Evolutionary conservation across 306 rosid species (phyloP).

Genomic region (Fragaria iinumae): DNA sequence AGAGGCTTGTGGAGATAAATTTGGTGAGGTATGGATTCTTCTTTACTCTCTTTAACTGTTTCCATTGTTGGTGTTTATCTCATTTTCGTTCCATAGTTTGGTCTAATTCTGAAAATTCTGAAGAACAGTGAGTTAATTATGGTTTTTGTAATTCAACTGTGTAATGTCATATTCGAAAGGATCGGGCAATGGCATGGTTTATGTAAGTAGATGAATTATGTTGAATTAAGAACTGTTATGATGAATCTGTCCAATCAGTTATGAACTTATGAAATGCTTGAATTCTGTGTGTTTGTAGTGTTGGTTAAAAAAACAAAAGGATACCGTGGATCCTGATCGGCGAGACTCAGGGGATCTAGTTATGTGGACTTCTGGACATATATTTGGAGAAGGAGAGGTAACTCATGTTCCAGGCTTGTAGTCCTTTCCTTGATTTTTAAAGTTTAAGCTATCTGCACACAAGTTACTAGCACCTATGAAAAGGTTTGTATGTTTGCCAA

Average conservation of each 20-base stretch:
- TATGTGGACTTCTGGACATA: slow-evolving; percentile 87
- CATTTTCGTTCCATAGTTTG: not conserved
- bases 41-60: not conserved
- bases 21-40: slow-evolving; percentile 65
- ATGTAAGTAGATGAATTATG: not conserved
- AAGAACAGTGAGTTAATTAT: not conserved
- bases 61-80: not conserved
- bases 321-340: slow-evolving; percentile 59
- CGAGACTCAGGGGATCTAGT: slow-evolving; percentile 45
- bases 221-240: not conserved
- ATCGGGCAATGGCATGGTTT: not conserved
- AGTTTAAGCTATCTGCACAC: not conserved
- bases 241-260: not conserved
- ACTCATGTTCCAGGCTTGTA: slow-evolving; percentile 1
- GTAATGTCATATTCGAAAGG: not conserved
- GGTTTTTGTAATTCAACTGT: not conserved
- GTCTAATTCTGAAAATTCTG: not conserved
- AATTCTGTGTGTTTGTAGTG: slow-evolving; percentile 47
- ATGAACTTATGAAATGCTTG: not conserved
- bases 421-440: not conserved
- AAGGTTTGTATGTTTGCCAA: not conserved
- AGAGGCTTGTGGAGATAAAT: slow-evolving; percentile 62
- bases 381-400: slow-evolving; percentile 82
- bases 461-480: not conserved
- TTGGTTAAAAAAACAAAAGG: slow-evolving; percentile 94